Evolutionary conservation across 805 yeast genomes (phyloP).

Genomic region (Pichia ethanolica): DNA sequence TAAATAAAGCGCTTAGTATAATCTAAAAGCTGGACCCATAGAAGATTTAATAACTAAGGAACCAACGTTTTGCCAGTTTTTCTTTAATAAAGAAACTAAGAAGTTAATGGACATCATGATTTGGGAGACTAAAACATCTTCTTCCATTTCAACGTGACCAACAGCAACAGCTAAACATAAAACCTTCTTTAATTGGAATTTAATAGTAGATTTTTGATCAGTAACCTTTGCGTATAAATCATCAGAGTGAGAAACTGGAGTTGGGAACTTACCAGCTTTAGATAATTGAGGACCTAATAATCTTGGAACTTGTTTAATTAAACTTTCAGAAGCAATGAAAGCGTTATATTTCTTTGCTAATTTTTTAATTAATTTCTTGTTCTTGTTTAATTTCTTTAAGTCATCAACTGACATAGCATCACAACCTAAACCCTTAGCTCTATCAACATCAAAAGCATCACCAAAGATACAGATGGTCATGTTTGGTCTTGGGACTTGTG

Average conservation of each 20-base stretch:
- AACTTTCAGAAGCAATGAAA: slow-evolving; percentile 97
- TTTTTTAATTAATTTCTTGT: slow-evolving; percentile 99
- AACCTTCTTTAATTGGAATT: slow-evolving; percentile 99
- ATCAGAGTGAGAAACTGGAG: slow-evolving; percentile 99
- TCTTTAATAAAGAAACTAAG: slow-evolving; percentile 97
- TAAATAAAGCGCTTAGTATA: slow-evolving; percentile 61
- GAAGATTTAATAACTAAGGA: slow-evolving; percentile 97
- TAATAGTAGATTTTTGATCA: slow-evolving; percentile 98
- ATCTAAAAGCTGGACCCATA: slow-evolving; percentile 99
- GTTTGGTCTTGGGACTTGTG: slow-evolving; percentile 99
- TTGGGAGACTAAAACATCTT: slow-evolving; percentile 93
- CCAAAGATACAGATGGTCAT: slow-evolving; percentile 99
- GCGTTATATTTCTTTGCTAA: slow-evolving; percentile 99
- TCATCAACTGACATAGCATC: slow-evolving; percentile 99
- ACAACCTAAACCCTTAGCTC: slow-evolving; percentile 98
- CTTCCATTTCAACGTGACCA: slow-evolving; percentile 99
- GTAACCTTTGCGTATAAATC: slow-evolving; percentile 92
- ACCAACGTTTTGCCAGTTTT: slow-evolving; percentile 99
- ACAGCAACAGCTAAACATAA: slow-evolving; percentile 99
- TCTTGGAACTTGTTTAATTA: slow-evolving; percentile 99
- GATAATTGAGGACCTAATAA: slow-evolving; percentile 99
- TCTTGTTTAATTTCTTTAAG: slow-evolving; percentile 99
- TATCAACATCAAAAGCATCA: slow-evolving; percentile 99
- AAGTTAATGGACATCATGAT: slow-evolving; percentile 98
- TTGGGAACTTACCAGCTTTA: slow-evolving; percentile 99